phyloP scores from a whole-genome alignment of 1,284 basidiomycete genomes.

The Ganoderma sp. region DNA sequence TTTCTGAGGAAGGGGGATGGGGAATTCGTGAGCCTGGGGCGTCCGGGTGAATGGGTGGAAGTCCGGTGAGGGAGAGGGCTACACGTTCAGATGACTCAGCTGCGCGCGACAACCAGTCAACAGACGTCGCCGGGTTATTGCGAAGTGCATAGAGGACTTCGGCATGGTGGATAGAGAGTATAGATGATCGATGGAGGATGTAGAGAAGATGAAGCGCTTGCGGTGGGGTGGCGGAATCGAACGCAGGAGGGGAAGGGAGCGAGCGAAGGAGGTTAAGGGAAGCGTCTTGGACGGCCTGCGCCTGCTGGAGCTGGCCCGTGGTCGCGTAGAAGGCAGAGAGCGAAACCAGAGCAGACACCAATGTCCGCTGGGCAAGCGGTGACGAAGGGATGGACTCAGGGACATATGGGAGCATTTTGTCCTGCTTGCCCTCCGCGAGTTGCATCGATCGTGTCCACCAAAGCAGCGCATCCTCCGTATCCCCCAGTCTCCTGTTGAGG shows the following conservation, averaged over 20 bases:
- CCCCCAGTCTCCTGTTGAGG: conserved; percentile 59
- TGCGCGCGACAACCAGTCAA: conserved; percentile 64
- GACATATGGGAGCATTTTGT: conserved; percentile 31
- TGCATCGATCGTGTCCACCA: conserved; percentile 73
- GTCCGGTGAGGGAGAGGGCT: conserved; percentile 58
- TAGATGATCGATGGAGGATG: conserved; percentile 72
- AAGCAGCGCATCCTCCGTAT: conserved; percentile 56
- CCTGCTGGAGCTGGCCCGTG: conserved; percentile 67
- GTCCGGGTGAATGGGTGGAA: conserved; percentile 46
- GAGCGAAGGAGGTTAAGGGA: conserved; percentile 73
- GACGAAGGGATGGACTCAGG: conserved; percentile 56
- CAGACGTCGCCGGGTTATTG: conserved; percentile 50
- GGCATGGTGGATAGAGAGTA: conserved; percentile 77
- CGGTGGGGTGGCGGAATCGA: conserved; percentile 54
- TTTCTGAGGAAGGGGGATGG: conserved; percentile 51
- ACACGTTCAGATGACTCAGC: conserved; percentile 73
- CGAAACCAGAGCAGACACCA: conserved; percentile 71
- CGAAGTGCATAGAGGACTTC: conserved; percentile 72
- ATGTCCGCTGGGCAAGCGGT: conserved; percentile 71
- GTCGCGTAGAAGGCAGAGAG: conserved; percentile 75
- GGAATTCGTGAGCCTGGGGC: conserved; percentile 47
- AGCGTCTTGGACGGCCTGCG: conserved; percentile 68
- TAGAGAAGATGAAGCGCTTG: conserved; percentile 71
- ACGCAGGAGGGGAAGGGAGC: conserved; percentile 56
- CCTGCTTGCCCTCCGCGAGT: conserved; percentile 44